A percentile compares a stretch with the other conserved stretches of the same genome.
phyloP scores from a whole-genome alignment of 2,329 filamentous ascomycete genomes.

The Chrysosporium queenslandicum region DNA sequence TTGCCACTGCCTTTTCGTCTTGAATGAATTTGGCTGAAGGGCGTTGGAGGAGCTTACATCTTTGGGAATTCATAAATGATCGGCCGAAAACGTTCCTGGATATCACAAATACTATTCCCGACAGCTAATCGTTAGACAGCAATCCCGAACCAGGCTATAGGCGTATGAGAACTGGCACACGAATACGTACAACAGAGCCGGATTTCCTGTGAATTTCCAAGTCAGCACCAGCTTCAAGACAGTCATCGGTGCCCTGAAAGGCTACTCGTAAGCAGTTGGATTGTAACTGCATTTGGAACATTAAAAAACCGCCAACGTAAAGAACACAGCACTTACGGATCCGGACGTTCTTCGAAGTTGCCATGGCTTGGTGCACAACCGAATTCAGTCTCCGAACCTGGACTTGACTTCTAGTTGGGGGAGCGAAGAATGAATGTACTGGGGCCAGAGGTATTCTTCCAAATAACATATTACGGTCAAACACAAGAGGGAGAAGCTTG shows the following conservation, averaged over 20 bases:
- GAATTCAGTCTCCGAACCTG: neutral
- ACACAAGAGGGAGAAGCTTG: neutral
- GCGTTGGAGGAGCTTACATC: conserved; percentile 48
- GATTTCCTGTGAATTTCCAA: conserved; percentile 30
- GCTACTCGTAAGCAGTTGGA: neutral
- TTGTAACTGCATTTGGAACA: too few relatives aligned
- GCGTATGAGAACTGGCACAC: too few relatives aligned
- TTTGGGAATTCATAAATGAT: conserved; percentile 79
- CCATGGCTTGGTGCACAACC: neutral
- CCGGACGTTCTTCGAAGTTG: conserved; percentile 3
- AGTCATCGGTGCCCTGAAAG: neutral
- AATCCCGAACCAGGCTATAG: neutral
- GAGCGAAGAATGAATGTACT: neutral
- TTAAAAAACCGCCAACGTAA: too few relatives aligned
- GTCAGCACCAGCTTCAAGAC: conserved; percentile 11
- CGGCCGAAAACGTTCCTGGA: conserved; percentile 83
- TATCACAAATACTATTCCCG: conserved; percentile 66
- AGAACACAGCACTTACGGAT: conserved; percentile 9
- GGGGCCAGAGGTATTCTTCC: neutral
- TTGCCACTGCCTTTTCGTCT: neutral
- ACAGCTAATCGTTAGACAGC: neutral
- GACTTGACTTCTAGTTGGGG: neutral
- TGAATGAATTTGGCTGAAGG: neutral
- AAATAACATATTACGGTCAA: conserved; percentile 2
- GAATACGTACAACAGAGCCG: conserved; percentile 37